Conservation (phyloP, 257 asterid genomes). For the Jacaranda copaia region DNA sequence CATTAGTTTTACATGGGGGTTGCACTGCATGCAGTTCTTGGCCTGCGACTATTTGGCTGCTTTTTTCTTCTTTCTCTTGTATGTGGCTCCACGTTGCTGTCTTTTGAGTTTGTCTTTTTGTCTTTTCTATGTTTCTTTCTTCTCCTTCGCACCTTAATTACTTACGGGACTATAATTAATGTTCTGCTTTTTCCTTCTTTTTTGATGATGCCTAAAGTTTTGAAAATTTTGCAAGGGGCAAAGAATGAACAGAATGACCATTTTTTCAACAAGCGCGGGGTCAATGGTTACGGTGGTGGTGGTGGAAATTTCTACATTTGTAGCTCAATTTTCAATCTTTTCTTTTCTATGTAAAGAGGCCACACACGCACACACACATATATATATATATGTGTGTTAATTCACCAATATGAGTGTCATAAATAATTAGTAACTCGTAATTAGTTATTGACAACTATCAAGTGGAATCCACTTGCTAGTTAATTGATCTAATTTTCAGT, state of each 20-base stretch:
- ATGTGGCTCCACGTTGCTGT: conserved; percentile 38
- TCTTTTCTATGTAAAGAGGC: background rate
- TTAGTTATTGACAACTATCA: too few species aligned
- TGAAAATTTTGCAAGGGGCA: conserved; percentile 14
- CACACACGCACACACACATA: too few species aligned
- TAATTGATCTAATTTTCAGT: too few species aligned
- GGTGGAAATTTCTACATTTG: background rate
- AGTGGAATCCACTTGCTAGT: too few species aligned
- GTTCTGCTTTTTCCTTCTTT: background rate
- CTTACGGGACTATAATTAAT: background rate
- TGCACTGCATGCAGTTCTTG: background rate
- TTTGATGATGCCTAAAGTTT: conserved; percentile 33
- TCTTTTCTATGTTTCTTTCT: conserved; percentile 32
- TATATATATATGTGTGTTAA: too few species aligned
- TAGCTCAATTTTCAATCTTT: background rate
- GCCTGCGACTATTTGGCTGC: background rate
- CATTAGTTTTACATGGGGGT: background rate
- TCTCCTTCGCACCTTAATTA: conserved; percentile 2
- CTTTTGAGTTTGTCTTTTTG: conserved; percentile 42
- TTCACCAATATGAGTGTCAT: too few species aligned
- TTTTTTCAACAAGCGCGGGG: conserved; percentile 19
- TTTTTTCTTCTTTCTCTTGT: background rate
- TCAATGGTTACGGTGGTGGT: conserved; percentile 16
- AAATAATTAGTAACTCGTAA: too few species aligned
- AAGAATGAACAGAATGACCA: background rate